phyloP scores from a whole-genome alignment of 208 protist genomes.

The Vickermania ingenoplastis region DNA sequence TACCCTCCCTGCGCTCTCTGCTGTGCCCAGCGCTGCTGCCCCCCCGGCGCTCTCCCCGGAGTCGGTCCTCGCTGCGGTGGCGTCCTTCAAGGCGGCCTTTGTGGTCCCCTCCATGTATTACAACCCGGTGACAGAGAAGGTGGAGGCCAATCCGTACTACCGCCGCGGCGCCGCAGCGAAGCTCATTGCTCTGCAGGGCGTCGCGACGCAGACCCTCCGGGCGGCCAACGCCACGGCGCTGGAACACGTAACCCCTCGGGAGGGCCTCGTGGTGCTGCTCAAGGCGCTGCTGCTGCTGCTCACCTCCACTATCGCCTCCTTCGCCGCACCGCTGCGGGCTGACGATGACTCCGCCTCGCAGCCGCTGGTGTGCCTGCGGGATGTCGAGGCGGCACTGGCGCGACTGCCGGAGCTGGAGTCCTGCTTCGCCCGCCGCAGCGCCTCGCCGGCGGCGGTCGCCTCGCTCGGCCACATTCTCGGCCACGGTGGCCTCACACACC shows the following conservation, averaged over 20 bases:
- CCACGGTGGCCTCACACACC: conserved; percentile 22
- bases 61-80: too few relatives aligned
- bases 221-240: conserved; percentile 13
- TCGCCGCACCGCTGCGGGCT: neutral
- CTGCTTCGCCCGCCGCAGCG: conserved; percentile 26
- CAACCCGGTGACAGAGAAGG: conserved; percentile 22
- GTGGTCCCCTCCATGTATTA: conserved; percentile 48
- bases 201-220: conserved; percentile 6
- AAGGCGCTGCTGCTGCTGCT: conserved; percentile 31
- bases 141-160: conserved; percentile 35
- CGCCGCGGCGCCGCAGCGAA: conserved; percentile 23
- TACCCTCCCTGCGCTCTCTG: too few relatives aligned
- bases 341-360: neutral
- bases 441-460: conserved; percentile 26
- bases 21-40: too few relatives aligned
- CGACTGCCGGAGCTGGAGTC: conserved; percentile 29
- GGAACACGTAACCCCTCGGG: conserved; percentile 32
- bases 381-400: conserved; percentile 20
- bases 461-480: conserved; percentile 37
- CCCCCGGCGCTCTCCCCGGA: too few relatives aligned
- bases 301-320: conserved; percentile 25
- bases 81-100: conserved; percentile 25
- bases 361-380: conserved; percentile 8
- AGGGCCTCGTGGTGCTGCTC: conserved; percentile 41
- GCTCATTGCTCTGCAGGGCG: conserved; percentile 35